Conservation (phyloP, 2,329 filamentous ascomycete genomes). For the Pseudopyricularia javanii region DNA sequence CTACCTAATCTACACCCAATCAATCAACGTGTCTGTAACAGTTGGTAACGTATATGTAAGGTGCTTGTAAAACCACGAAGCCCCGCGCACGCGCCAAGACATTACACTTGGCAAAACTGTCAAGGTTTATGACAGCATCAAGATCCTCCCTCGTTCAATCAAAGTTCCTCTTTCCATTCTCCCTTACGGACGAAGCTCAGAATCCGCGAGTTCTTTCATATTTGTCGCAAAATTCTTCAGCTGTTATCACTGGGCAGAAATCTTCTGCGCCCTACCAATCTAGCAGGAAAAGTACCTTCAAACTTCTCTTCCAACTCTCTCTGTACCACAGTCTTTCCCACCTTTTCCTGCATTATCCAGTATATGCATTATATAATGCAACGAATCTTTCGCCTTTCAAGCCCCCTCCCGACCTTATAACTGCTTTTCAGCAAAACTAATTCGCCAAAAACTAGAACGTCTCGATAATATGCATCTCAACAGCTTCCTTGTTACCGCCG, state of each 20-base stretch:
- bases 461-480: not conserved
- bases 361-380: too few species aligned
- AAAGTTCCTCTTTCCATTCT: too few species aligned
- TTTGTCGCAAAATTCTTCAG: not conserved
- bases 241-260: not conserved
- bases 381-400: not conserved
- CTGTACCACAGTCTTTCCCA: not conserved
- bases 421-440: not conserved
- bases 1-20: too few species aligned
- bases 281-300: not conserved
- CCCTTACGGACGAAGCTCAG: not conserved
- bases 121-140: not conserved
- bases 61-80: not conserved
- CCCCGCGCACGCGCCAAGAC: not conserved
- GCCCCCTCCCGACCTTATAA: not conserved
- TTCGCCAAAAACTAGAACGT: not conserved
- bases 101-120: too few species aligned
- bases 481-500: not conserved
- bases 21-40: not conserved
- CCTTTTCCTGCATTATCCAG: not conserved
- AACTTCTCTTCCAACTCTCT: not conserved
- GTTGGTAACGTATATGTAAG: not conserved
- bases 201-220: not conserved
- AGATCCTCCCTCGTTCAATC: not conserved
- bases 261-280: not conserved